A percentile compares a stretch with the other conserved stretches of the same genome.
These are phyloP conservation scores for Penicillium maclennaniae DNA, from an alignment of 495 filamentous ascomycete genomes.

Conservation along the genomic window DNA sequence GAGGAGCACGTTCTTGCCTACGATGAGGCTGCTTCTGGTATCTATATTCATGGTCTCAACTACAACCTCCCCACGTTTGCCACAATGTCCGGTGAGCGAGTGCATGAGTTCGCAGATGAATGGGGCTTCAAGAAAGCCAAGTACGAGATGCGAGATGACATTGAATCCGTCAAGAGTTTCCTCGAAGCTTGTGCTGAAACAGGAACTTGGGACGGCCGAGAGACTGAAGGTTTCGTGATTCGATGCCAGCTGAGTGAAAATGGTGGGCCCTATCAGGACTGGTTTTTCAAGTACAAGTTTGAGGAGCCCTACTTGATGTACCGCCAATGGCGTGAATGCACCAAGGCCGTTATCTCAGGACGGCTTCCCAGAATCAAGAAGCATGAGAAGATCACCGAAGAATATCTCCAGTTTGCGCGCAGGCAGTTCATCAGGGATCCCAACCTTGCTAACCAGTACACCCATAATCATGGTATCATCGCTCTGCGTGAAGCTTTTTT, in stretches of 20 bases:
- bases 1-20: constrained; percentile 97
- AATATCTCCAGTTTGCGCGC: constrained; percentile 80
- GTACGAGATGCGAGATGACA: constrained; percentile 70
- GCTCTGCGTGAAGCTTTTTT: constrained; percentile 82
- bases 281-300: constrained; percentile 99
- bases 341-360: constrained; percentile 80
- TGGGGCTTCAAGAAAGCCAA: constrained; percentile 94
- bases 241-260: constrained; percentile 68
- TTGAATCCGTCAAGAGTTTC: constrained; percentile 69
- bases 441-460: constrained; percentile 61
- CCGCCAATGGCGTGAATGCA: constrained; percentile 96
- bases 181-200: constrained; percentile 78
- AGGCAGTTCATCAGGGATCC: constrained; percentile 64
- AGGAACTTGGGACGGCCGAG: constrained; percentile 80
- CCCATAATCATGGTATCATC: constrained; percentile 94
- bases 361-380: constrained; percentile 74
- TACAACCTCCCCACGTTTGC: constrained; percentile 85
- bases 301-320: constrained; percentile 99
- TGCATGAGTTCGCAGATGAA: constrained; percentile 82
- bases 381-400: constrained; percentile 83
- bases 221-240: constrained; percentile 96
- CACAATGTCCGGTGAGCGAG: constrained; percentile 72
- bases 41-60: constrained; percentile 96
- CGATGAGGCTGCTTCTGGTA: constrained; percentile 72
- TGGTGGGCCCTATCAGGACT: constrained; percentile 62